Evolutionary conservation across 2,329 filamentous ascomycete genomes (phyloP).

Genomic region (Aspergillus intermedius): DNA sequence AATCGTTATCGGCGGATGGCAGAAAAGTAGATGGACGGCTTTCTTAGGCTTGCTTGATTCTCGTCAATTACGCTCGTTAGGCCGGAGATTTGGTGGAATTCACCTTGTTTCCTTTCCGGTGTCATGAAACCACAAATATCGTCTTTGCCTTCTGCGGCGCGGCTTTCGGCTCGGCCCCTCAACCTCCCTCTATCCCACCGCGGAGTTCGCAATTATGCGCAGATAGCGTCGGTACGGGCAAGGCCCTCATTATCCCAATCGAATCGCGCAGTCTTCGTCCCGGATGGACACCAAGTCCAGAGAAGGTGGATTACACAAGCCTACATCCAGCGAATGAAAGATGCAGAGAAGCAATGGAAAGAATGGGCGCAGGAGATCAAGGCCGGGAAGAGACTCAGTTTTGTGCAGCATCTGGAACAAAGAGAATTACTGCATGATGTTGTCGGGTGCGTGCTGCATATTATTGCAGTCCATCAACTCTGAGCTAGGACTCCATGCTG

Average conservation of each 20-base stretch:
- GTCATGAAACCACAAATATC: conserved; percentile 21
- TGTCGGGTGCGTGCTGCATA: conserved; percentile 34
- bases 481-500: background rate
- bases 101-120: conserved; percentile 3
- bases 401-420: conserved; percentile 40
- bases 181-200: conserved; percentile 6
- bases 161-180: conserved; percentile 10
- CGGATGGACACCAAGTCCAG: conserved; percentile 11
- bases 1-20: background rate
- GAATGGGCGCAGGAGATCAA: conserved; percentile 37
- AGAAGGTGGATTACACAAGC: conserved; percentile 34
- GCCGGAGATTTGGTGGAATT: no score
- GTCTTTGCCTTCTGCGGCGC: conserved; percentile 17
- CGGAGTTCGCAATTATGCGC: conserved; percentile 20
- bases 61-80: no score
- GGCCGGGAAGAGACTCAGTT: conserved; percentile 37
- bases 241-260: conserved; percentile 8
- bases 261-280: conserved; percentile 9
- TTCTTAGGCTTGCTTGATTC: conserved; percentile 1
- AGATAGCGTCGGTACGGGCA: conserved; percentile 13
- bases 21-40: background rate
- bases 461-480: background rate
- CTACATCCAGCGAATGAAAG: conserved; percentile 30
- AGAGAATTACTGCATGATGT: conserved; percentile 42
- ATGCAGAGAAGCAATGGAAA: conserved; percentile 37